Evolutionary conservation across 768 basidiomycete species (phyloP), one percentile per base, ranked within the genome.

Genomic region (Naganishia vishniacii): DNA sequence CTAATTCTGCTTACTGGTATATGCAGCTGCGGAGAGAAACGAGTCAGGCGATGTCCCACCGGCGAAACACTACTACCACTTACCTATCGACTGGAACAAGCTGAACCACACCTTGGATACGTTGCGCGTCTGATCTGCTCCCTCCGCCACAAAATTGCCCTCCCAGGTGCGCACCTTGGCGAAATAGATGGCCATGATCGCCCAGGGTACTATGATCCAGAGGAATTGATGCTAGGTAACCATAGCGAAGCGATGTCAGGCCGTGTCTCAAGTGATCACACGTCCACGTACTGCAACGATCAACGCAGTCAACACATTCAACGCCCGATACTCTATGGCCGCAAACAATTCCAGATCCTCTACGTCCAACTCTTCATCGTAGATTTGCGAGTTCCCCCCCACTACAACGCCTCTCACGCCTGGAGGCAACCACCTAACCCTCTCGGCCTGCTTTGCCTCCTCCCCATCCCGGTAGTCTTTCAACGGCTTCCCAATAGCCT

Each of bases 301-400:
- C 12, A 73, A 45, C 51, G 68, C 68, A 41, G 67, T 69, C 63
- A 75, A 61, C 44, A 73, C 64, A 48, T 68, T 67, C 44, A 75
- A 49, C 15, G 73, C 74, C 31, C 70, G 59, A 46, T 75, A 75
- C 46, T 75, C 74, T 3, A 75, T 70, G 0, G 71, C 74, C 0
- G 72, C 74, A 28, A 75, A 56, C 63, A 69, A 66, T 48, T 75
- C 74, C 53, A 75, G 42, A 28, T 71, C 70, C 26, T 73, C 71
- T 59, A 71, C 70, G 26, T 71, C 70, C 58, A 75, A 67, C 49
- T 73, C 73, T 44, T 75, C 72, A 7, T 70, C 68, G 58, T 59
- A 75, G 49, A 75, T 73, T 5, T 70, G 66, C 46, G 69, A 70
- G 46, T 75, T 75, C 15, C 74, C 62, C 2, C 74, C 74, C 12